A percentile compares a stretch with the other conserved stretches of the same genome.
Conservation (phyloP, 768 basidiomycete genomes). For the Stropharia rugosoannulata region DNA sequence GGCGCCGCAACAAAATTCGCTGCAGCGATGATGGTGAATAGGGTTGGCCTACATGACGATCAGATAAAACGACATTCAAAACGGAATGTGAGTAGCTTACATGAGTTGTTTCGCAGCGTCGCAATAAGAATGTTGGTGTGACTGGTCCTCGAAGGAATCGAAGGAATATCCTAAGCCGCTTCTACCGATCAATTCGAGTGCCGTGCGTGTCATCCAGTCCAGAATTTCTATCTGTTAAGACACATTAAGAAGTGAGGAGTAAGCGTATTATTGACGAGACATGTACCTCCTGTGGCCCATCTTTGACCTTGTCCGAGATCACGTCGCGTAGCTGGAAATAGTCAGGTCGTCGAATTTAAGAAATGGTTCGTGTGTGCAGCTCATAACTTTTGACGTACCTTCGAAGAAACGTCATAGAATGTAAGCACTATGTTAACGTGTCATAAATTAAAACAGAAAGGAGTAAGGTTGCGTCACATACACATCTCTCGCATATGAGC, state of each 20-base stretch:
- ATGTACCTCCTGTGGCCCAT: conserved; percentile 14
- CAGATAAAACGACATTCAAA: background rate
- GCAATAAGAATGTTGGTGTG: conserved; percentile 27
- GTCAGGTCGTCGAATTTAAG: too few species aligned
- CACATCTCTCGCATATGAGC: conserved; percentile 38
- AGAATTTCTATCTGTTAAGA: conserved; percentile 10
- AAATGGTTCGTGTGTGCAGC: background rate
- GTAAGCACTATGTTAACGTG: conserved; percentile 23
- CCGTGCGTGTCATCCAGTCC: conserved; percentile 32
- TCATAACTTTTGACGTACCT: conserved; percentile 14
- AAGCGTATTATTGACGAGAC: too few species aligned
- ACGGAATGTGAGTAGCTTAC: conserved; percentile 17
- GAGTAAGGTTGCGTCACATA: conserved; percentile 5
- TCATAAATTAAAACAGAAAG: background rate
- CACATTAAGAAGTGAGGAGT: background rate
- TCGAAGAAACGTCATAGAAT: conserved; percentile 31
- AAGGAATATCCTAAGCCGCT: conserved; percentile 47
- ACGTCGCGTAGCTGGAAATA: conserved; percentile 23
- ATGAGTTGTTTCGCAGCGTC: conserved; percentile 28
- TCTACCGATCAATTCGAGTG: conserved; percentile 49
- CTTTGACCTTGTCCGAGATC: conserved; percentile 19
- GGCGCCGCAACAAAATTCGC: conserved; percentile 13
- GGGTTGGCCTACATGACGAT: conserved; percentile 9
- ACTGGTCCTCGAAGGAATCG: conserved; percentile 33
- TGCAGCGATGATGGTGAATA: conserved; percentile 13